Conservation (phyloP, 2,329 filamentous ascomycete species). For the Stachybotrys chlorohalonatus region DNA sequence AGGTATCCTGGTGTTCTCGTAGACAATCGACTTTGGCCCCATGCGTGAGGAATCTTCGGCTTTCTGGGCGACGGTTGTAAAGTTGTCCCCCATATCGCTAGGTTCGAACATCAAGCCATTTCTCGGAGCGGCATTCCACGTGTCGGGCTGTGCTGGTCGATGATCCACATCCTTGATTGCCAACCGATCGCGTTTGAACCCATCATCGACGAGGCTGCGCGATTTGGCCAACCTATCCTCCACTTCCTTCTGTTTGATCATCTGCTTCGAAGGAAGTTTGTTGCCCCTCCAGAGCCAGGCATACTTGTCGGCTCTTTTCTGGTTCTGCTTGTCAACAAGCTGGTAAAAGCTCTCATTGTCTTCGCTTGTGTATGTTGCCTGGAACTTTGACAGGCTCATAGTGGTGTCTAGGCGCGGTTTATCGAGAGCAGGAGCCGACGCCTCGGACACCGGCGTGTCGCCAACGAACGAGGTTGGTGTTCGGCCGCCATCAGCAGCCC, state of each 20-base stretch:
- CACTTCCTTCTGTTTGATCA: constrained; percentile 58
- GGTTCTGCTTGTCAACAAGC: constrained; percentile 83
- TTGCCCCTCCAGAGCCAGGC: constrained; percentile 85
- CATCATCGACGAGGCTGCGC: constrained; percentile 43
- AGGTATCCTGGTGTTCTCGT: constrained; percentile 75
- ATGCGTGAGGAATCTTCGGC: constrained; percentile 64
- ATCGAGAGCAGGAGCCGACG: constrained; percentile 24
- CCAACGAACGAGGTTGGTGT: constrained; percentile 62
- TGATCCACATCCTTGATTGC: constrained; percentile 59
- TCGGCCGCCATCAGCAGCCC: constrained; percentile 23
- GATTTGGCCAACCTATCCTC: constrained; percentile 41
- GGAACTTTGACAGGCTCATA: constrained; percentile 77
- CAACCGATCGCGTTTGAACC: constrained; percentile 46
- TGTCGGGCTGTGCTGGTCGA: constrained; percentile 67
- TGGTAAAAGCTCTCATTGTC: constrained; percentile 97
- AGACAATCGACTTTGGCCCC: constrained; percentile 67
- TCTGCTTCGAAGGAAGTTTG: constrained; percentile 73
- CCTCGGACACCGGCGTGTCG: constrained; percentile 62
- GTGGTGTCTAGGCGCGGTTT: constrained; percentile 56
- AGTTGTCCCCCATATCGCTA: constrained; percentile 50
- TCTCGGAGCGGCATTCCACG: constrained; percentile 64
- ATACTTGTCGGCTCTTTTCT: constrained; percentile 74
- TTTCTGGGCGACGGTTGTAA: constrained; percentile 56
- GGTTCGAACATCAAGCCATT: constrained; percentile 85
- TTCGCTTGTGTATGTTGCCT: constrained; percentile 90